Evolutionary conservation across 805 yeast genomes (phyloP).

Genomic region (Candida alai): DNA sequence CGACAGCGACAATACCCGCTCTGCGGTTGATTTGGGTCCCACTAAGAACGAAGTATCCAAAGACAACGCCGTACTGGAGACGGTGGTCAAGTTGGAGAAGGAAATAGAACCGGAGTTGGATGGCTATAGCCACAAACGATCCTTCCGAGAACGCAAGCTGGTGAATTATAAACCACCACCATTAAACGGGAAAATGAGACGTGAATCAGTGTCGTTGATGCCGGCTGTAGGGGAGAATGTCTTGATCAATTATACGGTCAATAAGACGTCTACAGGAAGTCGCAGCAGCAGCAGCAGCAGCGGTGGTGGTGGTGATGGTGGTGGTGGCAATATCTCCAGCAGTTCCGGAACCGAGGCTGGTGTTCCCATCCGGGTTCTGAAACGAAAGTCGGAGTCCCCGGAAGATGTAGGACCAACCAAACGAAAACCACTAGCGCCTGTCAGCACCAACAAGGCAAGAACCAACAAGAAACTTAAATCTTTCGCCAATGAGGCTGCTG

Average conservation of each 20-base stretch:
- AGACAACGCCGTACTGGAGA: too few relatives aligned
- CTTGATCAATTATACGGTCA: constrained; percentile 11
- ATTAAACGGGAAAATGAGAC: constrained; percentile 62
- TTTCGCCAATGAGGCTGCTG: background rate
- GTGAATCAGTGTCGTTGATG: constrained; percentile 54
- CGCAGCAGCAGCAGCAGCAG: too few relatives aligned
- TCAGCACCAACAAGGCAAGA: background rate
- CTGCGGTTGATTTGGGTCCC: too few relatives aligned
- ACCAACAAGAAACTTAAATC: too few relatives aligned
- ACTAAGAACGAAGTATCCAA: too few relatives aligned
- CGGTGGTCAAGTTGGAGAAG: background rate
- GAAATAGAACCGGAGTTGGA: constrained; percentile 4
- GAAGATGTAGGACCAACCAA: constrained; percentile 5
- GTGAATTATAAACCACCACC: constrained; percentile 70
- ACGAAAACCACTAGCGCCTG: constrained; percentile 20
- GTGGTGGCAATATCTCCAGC: too few relatives aligned
- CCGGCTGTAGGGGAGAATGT: constrained; percentile 52
- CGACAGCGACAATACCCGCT: too few relatives aligned
- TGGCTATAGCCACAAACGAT: too few relatives aligned
- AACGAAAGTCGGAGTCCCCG: constrained; percentile 7
- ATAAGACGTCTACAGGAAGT: background rate
- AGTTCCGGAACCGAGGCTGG: background rate
- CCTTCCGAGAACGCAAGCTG: constrained; percentile 52
- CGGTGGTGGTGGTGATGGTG: too few relatives aligned
- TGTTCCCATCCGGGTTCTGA: constrained; percentile 1